Percentiles rank a stretch among this genome's conserved stretches.
Conservation (phyloP, 139 green algal genomes). For the Tetraselmis striata region DNA sequence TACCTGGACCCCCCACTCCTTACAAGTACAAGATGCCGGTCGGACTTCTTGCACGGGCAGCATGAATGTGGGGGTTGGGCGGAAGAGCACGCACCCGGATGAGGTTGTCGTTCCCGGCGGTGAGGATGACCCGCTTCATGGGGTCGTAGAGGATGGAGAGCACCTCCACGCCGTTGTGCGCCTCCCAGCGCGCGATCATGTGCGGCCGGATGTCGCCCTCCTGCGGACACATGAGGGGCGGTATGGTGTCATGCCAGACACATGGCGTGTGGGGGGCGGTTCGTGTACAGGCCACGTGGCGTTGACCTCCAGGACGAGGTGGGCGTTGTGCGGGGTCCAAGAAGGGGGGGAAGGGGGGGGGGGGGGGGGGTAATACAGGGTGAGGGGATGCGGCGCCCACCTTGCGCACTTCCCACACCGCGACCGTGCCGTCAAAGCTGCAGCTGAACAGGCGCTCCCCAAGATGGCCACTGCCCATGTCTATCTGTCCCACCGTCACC, state of each 20-base stretch:
- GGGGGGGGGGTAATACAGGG: too few species aligned
- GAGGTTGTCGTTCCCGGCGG: slow-evolving; percentile 39
- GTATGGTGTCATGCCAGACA: too few species aligned
- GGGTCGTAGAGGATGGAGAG: slow-evolving; percentile 43
- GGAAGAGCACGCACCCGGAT: too few species aligned
- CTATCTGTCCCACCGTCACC: neutral
- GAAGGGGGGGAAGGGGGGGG: neutral
- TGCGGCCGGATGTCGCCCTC: slow-evolving; percentile 8
- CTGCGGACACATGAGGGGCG: slow-evolving; percentile 26
- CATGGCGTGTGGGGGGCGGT: too few species aligned
- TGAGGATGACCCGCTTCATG: slow-evolving; percentile 49
- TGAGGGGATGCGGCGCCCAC: too few species aligned
- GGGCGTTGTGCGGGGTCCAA: too few species aligned
- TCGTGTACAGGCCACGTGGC: too few species aligned
- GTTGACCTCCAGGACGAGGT: too few species aligned
- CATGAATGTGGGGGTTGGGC: too few species aligned
- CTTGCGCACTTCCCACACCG: slow-evolving; percentile 52
- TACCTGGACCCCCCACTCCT: too few species aligned
- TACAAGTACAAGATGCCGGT: too few species aligned
- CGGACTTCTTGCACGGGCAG: too few species aligned
- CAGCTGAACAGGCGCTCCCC: slow-evolving; percentile 1
- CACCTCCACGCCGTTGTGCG: slow-evolving; percentile 35
- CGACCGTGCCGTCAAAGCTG: slow-evolving; percentile 46
- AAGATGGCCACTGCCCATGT: slow-evolving; percentile 30
- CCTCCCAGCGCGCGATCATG: slow-evolving; percentile 10